Evolutionary conservation across 1,139 yeast species (phyloP), one percentile per base, ranked within the genome.

Genomic region (Magnusiomyces magnusii): DNA sequence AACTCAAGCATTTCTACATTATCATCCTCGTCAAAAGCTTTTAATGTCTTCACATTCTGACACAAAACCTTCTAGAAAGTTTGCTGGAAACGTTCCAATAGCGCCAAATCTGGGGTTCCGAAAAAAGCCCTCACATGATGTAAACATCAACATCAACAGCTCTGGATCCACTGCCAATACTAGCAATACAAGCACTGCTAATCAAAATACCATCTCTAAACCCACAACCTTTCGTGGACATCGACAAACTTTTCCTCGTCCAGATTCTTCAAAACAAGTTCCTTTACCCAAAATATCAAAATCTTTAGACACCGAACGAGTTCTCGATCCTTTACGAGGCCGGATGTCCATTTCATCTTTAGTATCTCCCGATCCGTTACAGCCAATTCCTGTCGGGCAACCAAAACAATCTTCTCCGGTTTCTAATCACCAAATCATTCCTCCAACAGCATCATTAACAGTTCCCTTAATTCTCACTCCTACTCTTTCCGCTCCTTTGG

Each of bases 281-380:
- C 36, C 36, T 13, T 31, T 31, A 31, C 36, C 36, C 13, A 31
- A 7, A 31, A 31, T 31, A 13, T 31, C 36, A 7, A 31, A 31
- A 31, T 13, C 36, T 13, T 13, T n/a, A n/a, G n/a, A 31, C 36
- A 13, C 9, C 21, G 51, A 25, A 3, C 10, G 24, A 21, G 21
- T 25, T 3, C 21, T 21, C 10, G 51, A 27, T 10, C 25, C 36
- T 15, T 27, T 21, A 25, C 28, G 57, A 2, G 61, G 57, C 28
- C 52, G 61, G 19, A 59, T 59, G 25, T 52, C 61, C 9, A 59
- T 59, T 47, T 54, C 57, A 19, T 58, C 61, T 2, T 54, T 59
- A 7, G 61, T 59, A 17, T 53, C 58, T 17, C 55, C 61, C 3
- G 34, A 54, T 1, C 27, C 49, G 3, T 17, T 39, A 17, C 44